Conservation (phyloP, 257 asterid genomes). For the Craterostigma plantagineum region DNA sequence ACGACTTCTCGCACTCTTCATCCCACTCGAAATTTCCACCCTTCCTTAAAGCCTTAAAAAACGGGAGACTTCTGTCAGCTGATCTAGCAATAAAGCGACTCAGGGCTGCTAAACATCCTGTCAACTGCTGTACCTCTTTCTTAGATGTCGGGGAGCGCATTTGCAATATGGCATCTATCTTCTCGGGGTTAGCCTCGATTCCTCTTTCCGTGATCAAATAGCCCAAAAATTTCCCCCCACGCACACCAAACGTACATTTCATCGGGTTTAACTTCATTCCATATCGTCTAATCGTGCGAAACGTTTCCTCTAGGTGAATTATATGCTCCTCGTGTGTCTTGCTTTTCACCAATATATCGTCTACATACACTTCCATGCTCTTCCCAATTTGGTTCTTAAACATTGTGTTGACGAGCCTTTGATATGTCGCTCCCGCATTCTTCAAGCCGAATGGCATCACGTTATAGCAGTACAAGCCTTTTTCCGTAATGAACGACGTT, state of each 20-base stretch:
- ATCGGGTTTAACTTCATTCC: neutral
- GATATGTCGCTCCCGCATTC: neutral
- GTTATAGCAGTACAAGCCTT: neutral
- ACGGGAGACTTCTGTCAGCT: neutral
- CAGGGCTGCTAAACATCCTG: neutral
- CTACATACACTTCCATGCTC: neutral
- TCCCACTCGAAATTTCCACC: neutral
- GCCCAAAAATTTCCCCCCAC: neutral
- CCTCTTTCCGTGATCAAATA: neutral
- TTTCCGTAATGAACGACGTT: neutral
- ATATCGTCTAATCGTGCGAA: neutral
- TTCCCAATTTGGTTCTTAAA: neutral
- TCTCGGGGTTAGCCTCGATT: conserved; percentile 2
- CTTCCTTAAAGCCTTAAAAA: neutral
- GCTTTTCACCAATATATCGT: neutral
- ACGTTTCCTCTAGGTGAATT: neutral
- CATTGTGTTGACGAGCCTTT: neutral
- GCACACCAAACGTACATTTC: neutral
- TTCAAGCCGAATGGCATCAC: neutral
- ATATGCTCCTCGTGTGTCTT: neutral
- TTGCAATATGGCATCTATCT: neutral
- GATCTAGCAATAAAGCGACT: neutral
- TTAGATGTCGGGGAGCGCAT: neutral
- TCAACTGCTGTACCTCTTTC: neutral
- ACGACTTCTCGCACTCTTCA: neutral